Evolutionary conservation across 2,329 filamentous ascomycete genomes (phyloP), one percentile per base, ranked within the genome.

Genomic region (Bipolaris sorokiniana): DNA sequence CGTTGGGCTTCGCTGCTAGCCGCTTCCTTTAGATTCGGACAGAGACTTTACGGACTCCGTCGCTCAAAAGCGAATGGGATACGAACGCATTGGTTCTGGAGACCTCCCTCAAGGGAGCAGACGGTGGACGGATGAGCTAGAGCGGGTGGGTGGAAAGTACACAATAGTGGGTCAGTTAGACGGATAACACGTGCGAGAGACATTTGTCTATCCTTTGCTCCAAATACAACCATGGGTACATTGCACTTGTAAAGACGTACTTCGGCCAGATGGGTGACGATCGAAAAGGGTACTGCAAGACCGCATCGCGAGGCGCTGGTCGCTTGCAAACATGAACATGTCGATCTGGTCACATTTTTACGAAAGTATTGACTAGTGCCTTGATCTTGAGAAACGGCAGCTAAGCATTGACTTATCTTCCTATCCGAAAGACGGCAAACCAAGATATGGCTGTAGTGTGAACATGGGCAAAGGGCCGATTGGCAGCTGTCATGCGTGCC

Each of bases 401-500:
- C 10, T 13, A 13, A 33, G 20, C 18, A 5, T 13, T 11, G 15
- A 48, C 20, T 18, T 16, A 4, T 37, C 15, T 7, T 23, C 9
- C 1, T 10, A 7, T 20, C 11, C 13, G 9, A 23, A 28, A 15
- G 1, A n/a, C 20, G 31, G 16, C 11, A 46, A 15, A 20, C 44
- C 10, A 18, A 45, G 41, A 57, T 44, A 49, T 42, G 26, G 10
- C 22, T 45, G 9, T 33, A 38, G 26, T 18, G 54, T n/a, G 31
- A 45, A 48, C 23, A 38, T 34, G 51, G 45, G 22, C 44, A 47
- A 50, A 53, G 54, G 44, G 20, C 54, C 54, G 44, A 56, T 48
- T 56, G 49, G 23, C 49, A 53, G 31, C 10, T 48, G 44, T 33
- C 37, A 51, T 48, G 49, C 54, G 20, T 54, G 50, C 50, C 54